Conservation (phyloP, 257 asterid species). For the Solanum bulbocastanum region DNA sequence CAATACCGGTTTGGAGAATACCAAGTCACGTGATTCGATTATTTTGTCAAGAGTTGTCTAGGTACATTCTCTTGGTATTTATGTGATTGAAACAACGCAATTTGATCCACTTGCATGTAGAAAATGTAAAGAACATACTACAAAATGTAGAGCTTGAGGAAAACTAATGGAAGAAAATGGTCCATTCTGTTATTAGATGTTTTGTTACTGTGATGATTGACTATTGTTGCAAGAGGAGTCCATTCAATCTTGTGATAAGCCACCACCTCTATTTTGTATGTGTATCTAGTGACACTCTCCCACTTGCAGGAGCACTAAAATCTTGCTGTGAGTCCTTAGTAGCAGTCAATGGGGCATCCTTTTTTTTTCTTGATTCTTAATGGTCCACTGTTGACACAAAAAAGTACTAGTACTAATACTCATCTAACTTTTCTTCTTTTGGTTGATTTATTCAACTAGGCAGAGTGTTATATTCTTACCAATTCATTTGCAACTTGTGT, state of each 20-base stretch:
- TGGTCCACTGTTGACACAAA: background rate
- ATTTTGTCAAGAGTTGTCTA: background rate
- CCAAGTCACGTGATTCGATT: background rate
- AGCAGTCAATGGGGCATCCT: background rate
- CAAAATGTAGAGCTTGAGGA: background rate
- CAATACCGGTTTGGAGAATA: background rate
- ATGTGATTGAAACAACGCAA: background rate
- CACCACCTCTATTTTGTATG: background rate
- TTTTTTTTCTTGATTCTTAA: background rate
- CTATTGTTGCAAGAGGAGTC: constrained; percentile 1
- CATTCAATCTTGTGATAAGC: background rate
- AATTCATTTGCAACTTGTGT: background rate
- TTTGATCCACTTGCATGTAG: background rate
- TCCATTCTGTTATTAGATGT: background rate
- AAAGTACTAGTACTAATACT: background rate
- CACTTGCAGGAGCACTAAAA: constrained; percentile 11
- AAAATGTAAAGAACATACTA: background rate
- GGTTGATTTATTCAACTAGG: background rate
- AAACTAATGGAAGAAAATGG: background rate
- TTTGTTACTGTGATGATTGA: background rate
- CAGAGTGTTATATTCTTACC: background rate
- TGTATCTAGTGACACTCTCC: constrained; percentile 5
- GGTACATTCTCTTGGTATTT: background rate
- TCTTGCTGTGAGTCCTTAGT: background rate
- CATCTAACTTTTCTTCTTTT: background rate